phyloP scores from a whole-genome alignment of 257 asterid genomes.

The Schizonepeta tenuifolia region DNA sequence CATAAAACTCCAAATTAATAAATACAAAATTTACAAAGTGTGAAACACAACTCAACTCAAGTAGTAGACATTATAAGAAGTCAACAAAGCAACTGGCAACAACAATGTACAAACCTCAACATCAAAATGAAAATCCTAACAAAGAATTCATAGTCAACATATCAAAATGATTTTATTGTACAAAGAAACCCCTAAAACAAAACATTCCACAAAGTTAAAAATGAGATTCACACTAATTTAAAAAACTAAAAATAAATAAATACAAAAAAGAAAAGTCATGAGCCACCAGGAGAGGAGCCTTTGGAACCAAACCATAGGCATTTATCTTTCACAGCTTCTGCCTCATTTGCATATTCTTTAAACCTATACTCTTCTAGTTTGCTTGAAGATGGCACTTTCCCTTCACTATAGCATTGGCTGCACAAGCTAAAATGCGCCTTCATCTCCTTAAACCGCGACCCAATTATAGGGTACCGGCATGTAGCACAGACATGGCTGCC shows the following conservation, averaged over 20 bases:
- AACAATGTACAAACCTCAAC: conserved; percentile 27
- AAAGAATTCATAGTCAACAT: conserved; percentile 46
- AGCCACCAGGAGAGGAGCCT: conserved; percentile 55
- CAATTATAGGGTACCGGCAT: conserved; percentile 86
- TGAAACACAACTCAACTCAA: neutral
- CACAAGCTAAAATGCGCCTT: conserved; percentile 79
- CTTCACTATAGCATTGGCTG: conserved; percentile 84
- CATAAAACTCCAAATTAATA: neutral
- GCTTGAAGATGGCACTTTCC: conserved; percentile 77
- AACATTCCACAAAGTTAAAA: conserved; percentile 39
- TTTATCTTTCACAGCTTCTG: conserved; percentile 89
- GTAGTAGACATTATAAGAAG: neutral
- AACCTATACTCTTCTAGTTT: conserved; percentile 87
- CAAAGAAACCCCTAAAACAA: conserved; percentile 34
- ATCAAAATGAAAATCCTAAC: conserved; percentile 33
- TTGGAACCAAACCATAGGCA: conserved; percentile 89
- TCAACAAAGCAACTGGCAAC: conserved; percentile 23
- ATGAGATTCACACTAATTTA: conserved; percentile 48
- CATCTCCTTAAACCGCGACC: conserved; percentile 92
- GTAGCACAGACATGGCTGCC: conserved; percentile 83
- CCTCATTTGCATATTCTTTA: conserved; percentile 80
- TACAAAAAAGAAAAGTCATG: conserved; percentile 36
- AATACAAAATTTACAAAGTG: conserved; percentile 15
- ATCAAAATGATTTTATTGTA: conserved; percentile 48
- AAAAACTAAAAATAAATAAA: conserved; percentile 29